Conservation (phyloP, 2,329 filamentous ascomycete genomes). For the Dactylellina drechsleri region DNA sequence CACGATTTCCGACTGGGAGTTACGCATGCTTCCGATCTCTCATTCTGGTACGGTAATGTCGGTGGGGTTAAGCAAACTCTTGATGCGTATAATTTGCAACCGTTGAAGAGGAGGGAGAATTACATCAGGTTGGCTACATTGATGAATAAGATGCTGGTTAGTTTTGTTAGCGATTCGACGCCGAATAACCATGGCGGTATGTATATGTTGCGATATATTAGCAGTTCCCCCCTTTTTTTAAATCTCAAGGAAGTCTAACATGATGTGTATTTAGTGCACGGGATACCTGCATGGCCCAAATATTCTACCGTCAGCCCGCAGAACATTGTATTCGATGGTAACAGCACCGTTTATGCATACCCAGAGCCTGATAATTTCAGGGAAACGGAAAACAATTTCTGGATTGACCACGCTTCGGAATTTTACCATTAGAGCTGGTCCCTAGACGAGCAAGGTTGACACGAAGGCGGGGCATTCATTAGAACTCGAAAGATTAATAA, state of each 20-base stretch:
- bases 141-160: conserved; percentile 23
- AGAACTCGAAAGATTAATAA: too few relatives aligned
- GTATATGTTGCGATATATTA: not conserved
- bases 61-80: conserved; percentile 51
- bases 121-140: conserved; percentile 8
- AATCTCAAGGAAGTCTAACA: not conserved
- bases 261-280: conserved; percentile 7
- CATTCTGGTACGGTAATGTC: conserved; percentile 61
- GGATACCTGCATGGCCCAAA: conserved; percentile 6
- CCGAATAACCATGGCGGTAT: conserved; percentile 18
- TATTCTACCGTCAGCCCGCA: conserved; percentile 10
- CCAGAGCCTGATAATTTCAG: conserved; percentile 25
- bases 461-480: too few relatives aligned
- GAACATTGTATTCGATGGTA: conserved; percentile 30
- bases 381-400: conserved; percentile 15
- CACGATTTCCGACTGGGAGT: conserved; percentile 63
- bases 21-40: conserved; percentile 66
- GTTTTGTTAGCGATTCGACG: conserved; percentile 18
- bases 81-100: conserved; percentile 15
- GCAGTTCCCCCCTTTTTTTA: not conserved
- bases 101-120: conserved; percentile 20
- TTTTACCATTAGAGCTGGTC: conserved; percentile 6
- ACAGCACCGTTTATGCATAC: conserved; percentile 16
- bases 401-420: conserved; percentile 21
- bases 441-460: too few relatives aligned